Conservation (phyloP, 2,329 filamentous ascomycete genomes). For the Elsinoe fawcettii region DNA sequence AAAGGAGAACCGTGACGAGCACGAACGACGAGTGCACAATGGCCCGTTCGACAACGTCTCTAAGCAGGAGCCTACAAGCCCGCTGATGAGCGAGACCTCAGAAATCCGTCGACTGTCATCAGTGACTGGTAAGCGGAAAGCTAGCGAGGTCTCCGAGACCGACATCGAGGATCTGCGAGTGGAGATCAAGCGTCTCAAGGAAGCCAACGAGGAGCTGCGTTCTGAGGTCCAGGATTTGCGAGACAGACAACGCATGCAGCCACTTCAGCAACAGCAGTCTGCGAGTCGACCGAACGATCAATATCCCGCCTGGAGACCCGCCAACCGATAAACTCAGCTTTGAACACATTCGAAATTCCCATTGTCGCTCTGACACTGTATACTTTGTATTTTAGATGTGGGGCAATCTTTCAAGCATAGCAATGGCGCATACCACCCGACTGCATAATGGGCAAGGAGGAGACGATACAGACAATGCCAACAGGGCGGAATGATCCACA, state of each 20-base stretch:
- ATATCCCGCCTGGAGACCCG: background rate
- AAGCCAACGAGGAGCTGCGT: slow-evolving; percentile 31
- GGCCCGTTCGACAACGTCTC: slow-evolving; percentile 19
- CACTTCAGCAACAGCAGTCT: background rate
- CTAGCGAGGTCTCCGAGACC: slow-evolving; percentile 5
- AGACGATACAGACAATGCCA: background rate
- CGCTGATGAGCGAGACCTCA: slow-evolving; percentile 18
- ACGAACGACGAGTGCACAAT: slow-evolving; percentile 76
- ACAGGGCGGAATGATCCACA: background rate
- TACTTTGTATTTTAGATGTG: background rate
- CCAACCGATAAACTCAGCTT: background rate
- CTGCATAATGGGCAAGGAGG: background rate
- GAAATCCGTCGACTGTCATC: slow-evolving; percentile 14
- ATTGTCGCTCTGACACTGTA: background rate
- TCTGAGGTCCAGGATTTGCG: background rate
- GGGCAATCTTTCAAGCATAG: background rate
- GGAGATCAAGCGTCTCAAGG: slow-evolving; percentile 35
- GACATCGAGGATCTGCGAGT: slow-evolving; percentile 29
- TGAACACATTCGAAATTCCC: no score
- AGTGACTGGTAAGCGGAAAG: slow-evolving; percentile 4
- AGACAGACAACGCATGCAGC: background rate
- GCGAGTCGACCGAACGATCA: background rate
- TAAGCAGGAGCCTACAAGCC: slow-evolving; percentile 18
- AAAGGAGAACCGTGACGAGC: slow-evolving; percentile 89
- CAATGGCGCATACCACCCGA: background rate